These are phyloP conservation scores for Telfairia occidentalis DNA, from an alignment of 331 rosid species.

Conservation along the genomic window DNA sequence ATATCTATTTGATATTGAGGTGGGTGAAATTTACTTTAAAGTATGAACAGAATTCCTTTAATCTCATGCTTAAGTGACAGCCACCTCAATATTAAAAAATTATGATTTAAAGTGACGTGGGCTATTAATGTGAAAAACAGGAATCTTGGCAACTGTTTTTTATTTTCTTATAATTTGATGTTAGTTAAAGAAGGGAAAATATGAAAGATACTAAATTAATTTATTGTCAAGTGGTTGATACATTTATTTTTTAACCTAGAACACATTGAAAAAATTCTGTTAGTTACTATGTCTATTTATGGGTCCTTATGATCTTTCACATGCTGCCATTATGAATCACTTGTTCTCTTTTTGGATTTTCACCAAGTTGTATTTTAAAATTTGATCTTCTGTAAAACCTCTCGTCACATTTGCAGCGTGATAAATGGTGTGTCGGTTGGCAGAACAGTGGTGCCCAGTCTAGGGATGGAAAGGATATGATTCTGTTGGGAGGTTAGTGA, in stretches of 20 bases:
- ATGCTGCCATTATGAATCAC: background rate
- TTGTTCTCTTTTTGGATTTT: background rate
- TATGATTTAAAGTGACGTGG: background rate
- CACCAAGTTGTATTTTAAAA: background rate
- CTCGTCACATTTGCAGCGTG: conserved; percentile 23
- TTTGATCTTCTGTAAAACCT: background rate
- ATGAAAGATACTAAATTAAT: background rate
- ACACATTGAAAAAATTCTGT: background rate
- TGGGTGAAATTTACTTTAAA: conserved; percentile 21
- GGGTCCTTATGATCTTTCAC: background rate
- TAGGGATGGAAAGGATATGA: conserved; percentile 40
- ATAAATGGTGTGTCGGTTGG: conserved; percentile 64
- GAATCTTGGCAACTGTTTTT: background rate
- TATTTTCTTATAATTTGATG: background rate
- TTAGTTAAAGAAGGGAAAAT: background rate
- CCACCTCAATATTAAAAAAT: background rate
- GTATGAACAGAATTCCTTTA: background rate
- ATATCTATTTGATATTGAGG: conserved; percentile 42
- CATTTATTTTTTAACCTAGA: background rate
- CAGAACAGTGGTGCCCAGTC: conserved; percentile 45
- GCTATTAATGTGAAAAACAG: background rate
- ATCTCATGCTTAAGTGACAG: background rate
- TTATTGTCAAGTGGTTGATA: background rate
- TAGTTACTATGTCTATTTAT: background rate
- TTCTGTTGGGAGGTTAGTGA: conserved; percentile 75